A percentile compares a stretch with the other conserved stretches of the same genome.
These are phyloP conservation scores for Aspergillus ibericus DNA, from an alignment of 2,329 filamentous ascomycete genomes.

Conservation along the genomic window DNA sequence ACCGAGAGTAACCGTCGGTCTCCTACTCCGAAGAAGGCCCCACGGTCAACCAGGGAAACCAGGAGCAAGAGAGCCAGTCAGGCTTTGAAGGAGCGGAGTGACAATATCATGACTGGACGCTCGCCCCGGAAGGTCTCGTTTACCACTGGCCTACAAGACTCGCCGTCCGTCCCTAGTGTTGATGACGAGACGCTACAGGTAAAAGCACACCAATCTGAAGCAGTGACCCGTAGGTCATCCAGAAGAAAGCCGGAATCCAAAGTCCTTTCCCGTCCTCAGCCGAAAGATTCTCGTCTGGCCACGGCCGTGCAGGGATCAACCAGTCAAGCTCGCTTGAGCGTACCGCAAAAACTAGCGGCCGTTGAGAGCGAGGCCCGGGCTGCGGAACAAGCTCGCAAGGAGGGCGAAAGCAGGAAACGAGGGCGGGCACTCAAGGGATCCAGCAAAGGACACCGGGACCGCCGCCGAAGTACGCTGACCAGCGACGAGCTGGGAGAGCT, in stretches of 20 bases:
- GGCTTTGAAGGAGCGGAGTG: slow-evolving; percentile 38
- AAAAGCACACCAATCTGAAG: slow-evolving; percentile 34
- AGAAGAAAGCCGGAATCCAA: slow-evolving; percentile 30
- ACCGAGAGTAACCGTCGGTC: neutral
- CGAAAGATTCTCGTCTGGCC: neutral
- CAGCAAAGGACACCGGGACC: slow-evolving; percentile 29
- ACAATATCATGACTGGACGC: slow-evolving; percentile 34
- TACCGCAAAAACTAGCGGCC: slow-evolving; percentile 45
- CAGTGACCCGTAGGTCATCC: slow-evolving; percentile 30
- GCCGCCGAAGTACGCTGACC: slow-evolving; percentile 47
- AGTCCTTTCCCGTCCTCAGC: slow-evolving; percentile 14
- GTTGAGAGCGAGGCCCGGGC: slow-evolving; percentile 45
- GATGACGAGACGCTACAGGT: slow-evolving; percentile 37
- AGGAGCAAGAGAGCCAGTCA: slow-evolving; percentile 24
- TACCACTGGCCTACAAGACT: slow-evolving; percentile 32
- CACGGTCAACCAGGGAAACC: slow-evolving; percentile 9
- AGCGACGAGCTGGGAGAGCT: slow-evolving; percentile 46
- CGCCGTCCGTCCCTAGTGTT: slow-evolving; percentile 24
- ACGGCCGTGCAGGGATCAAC: slow-evolving; percentile 14
- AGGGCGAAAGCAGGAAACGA: slow-evolving; percentile 38
- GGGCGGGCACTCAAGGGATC: slow-evolving; percentile 31
- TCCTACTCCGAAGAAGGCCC: neutral
- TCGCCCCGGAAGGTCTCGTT: slow-evolving; percentile 42
- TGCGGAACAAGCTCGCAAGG: slow-evolving; percentile 36
- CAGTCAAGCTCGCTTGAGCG: slow-evolving; percentile 30